A percentile compares a stretch with the other conserved stretches of the same genome.
These are phyloP conservation scores for Aspergillus asperescens DNA, from an alignment of 495 filamentous ascomycete species.

Conservation along the genomic window DNA sequence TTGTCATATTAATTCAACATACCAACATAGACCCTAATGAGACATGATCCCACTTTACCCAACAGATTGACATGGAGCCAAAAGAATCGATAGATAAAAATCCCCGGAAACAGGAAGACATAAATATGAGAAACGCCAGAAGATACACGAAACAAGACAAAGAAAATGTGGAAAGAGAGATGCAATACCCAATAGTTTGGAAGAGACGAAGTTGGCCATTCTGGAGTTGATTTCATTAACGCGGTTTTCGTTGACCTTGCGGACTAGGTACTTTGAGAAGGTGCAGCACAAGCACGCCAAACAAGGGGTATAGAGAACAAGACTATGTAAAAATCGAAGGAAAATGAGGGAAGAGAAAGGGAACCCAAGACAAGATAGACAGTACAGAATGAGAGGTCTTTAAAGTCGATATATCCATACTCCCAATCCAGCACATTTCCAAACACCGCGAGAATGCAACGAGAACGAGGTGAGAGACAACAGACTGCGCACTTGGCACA, in stretches of 20 bases:
- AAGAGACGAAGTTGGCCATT: neutral
- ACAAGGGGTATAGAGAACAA: slow-evolving; percentile 22
- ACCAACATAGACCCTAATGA: neutral
- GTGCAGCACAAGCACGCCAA: slow-evolving; percentile 7
- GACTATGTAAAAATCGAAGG: neutral
- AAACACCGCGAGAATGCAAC: slow-evolving; percentile 22
- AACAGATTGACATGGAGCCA: neutral
- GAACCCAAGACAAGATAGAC: neutral
- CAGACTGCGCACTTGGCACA: neutral
- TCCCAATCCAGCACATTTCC: slow-evolving; percentile 2
- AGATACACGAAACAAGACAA: neutral
- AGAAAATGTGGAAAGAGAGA: neutral
- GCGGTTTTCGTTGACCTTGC: neutral
- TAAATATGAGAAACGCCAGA: too few species aligned
- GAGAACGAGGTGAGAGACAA: slow-evolving; percentile 2
- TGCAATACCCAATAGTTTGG: neutral
- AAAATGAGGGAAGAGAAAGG: neutral
- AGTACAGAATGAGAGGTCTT: neutral
- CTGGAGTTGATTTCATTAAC: neutral
- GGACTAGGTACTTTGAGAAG: neutral
- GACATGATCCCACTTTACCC: neutral
- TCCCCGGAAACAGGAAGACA: neutral
- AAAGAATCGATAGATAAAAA: neutral
- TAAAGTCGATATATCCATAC: neutral
- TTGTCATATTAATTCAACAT: too few species aligned